A percentile compares a stretch with the other conserved stretches of the same genome.
phyloP scores from a whole-genome alignment of 805 yeast species.

The Saccharomyces kudriavzevii region DNA sequence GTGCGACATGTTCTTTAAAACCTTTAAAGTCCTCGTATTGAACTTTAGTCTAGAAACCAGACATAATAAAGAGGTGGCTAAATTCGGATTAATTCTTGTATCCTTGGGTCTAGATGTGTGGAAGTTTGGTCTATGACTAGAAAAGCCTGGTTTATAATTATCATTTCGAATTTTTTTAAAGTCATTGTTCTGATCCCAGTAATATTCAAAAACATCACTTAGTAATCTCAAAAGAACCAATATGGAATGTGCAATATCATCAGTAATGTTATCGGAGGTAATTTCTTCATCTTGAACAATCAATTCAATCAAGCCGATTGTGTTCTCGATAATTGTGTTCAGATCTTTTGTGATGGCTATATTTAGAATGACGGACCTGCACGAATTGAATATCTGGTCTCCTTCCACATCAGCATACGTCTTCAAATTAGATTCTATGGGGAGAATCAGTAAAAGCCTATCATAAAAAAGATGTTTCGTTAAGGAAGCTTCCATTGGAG shows the following conservation, averaged over 20 bases:
- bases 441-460: slow-evolving; percentile 15
- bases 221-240: slow-evolving; percentile 33
- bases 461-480: slow-evolving; percentile 19
- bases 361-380: slow-evolving; percentile 9
- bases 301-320: slow-evolving; percentile 3
- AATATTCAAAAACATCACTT: slow-evolving; percentile 31
- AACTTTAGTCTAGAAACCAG: slow-evolving; percentile 27
- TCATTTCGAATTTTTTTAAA: slow-evolving; percentile 12
- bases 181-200: slow-evolving; percentile 32
- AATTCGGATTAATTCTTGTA: slow-evolving; percentile 2
- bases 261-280: slow-evolving; percentile 2
- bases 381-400: slow-evolving; percentile 7
- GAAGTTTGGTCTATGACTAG: slow-evolving; percentile 27
- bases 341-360: slow-evolving; percentile 8
- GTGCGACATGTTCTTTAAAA: slow-evolving; percentile 22
- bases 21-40: slow-evolving; percentile 22
- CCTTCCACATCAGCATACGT: slow-evolving; percentile 14
- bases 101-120: slow-evolving; percentile 29
- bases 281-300: slow-evolving; percentile 6
- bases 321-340: slow-evolving; percentile 7
- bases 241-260: slow-evolving; percentile 24
- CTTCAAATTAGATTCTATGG: slow-evolving; percentile 7
- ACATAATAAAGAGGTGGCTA: slow-evolving; percentile 18
- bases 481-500: slow-evolving; percentile 9
- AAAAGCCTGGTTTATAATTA: slow-evolving; percentile 26